A percentile compares a stretch with the other conserved stretches of the same genome.
phyloP scores from a whole-genome alignment of 2,329 filamentous ascomycete genomes.

The Cladosporium sp. region DNA sequence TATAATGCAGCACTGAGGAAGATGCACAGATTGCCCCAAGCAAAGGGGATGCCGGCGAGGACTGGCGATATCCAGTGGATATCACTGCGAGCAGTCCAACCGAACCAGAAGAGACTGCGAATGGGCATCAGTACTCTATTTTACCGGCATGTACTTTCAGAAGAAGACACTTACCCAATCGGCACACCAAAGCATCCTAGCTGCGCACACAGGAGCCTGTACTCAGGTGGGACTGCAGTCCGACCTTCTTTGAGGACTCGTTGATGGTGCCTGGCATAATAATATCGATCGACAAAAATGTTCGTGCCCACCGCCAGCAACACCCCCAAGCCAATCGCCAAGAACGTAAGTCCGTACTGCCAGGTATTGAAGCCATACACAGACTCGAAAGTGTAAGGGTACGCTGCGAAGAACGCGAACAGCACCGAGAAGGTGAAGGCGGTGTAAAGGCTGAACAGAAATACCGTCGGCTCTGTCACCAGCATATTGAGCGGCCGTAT shows the following conservation, averaged over 20 bases:
- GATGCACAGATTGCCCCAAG: slow-evolving; percentile 28
- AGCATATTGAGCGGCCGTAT: slow-evolving; percentile 33
- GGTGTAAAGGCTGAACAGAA: slow-evolving; percentile 28
- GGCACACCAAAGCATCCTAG: slow-evolving; percentile 33
- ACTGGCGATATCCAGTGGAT: slow-evolving; percentile 38
- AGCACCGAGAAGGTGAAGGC: slow-evolving; percentile 29
- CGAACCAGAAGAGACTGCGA: slow-evolving; percentile 37
- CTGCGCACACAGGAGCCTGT: slow-evolving; percentile 33
- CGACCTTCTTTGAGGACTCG: slow-evolving; percentile 27
- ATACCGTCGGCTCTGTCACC: slow-evolving; percentile 34
- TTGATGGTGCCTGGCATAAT: slow-evolving; percentile 34
- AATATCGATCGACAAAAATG: slow-evolving; percentile 32
- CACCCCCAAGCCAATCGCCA: slow-evolving; percentile 68
- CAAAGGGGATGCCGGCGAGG: slow-evolving; percentile 31
- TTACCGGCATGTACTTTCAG: too few species aligned
- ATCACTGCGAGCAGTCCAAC: slow-evolving; percentile 33
- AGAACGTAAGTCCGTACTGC: slow-evolving; percentile 72
- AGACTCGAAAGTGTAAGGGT: slow-evolving; percentile 52
- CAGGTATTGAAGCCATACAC: slow-evolving; percentile 74
- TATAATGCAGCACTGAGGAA: slow-evolving; percentile 40
- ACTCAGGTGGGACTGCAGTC: slow-evolving; percentile 28
- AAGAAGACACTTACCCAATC: slow-evolving; percentile 20
- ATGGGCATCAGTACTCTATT: too few species aligned
- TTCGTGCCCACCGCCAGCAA: slow-evolving; percentile 46
- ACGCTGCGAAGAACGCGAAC: slow-evolving; percentile 32